These are phyloP conservation scores for Neonectria magnoliae DNA, from an alignment of 2,329 filamentous ascomycete genomes.

Conservation along the genomic window DNA sequence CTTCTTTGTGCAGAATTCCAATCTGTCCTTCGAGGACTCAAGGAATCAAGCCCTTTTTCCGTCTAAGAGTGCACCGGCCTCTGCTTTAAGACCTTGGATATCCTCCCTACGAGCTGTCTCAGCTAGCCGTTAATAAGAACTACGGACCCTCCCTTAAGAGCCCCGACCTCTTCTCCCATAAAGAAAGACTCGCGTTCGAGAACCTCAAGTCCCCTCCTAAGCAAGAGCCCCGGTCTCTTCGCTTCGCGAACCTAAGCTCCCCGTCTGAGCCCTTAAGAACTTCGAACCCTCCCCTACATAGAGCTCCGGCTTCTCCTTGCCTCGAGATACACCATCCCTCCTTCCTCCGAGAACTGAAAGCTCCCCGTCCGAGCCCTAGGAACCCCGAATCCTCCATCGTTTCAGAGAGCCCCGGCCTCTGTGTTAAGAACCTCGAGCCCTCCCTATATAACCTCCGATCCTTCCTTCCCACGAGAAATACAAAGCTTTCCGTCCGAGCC, in stretches of 20 bases:
- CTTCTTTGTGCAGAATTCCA: not conserved
- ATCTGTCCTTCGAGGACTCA: not conserved
- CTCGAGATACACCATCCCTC: too few relatives aligned
- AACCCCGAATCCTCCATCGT: not conserved
- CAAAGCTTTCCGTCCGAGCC: not conserved
- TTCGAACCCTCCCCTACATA: not conserved
- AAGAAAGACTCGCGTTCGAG: not conserved
- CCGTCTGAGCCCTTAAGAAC: not conserved
- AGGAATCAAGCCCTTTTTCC: not conserved
- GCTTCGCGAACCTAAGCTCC: not conserved
- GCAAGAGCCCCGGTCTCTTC: not conserved
- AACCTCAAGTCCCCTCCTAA: not conserved
- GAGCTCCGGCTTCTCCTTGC: not conserved
- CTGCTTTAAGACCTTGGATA: not conserved
- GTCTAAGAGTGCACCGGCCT: not conserved
- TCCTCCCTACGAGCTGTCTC: not conserved
- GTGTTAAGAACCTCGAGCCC: not conserved
- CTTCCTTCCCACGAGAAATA: too few relatives aligned
- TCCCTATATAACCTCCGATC: not conserved
- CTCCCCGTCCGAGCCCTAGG: too few relatives aligned
- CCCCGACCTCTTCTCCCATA: not conserved
- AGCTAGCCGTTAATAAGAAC: not conserved
- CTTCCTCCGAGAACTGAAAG: too few relatives aligned
- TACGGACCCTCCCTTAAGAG: not conserved
- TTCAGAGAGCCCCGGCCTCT: not conserved